phyloP scores from a whole-genome alignment of 2,329 filamentous ascomycete species.

The Xylaria sp. region DNA sequence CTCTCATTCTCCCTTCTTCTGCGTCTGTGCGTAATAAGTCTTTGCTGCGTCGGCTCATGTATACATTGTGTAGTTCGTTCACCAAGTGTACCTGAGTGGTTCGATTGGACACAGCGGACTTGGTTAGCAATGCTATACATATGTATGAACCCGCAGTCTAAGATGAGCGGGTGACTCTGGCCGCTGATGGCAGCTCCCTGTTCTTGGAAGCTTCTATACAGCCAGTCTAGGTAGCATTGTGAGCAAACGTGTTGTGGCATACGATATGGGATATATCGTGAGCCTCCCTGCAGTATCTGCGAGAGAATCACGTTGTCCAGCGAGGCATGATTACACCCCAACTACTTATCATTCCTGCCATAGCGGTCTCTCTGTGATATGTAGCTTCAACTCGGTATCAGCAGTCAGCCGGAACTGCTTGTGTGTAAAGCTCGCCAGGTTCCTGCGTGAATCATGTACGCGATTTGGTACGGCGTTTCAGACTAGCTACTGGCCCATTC shows the following conservation, averaged over 20 bases:
- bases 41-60: neutral
- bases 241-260: neutral
- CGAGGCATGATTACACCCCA: neutral
- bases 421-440: neutral
- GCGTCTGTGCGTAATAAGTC: neutral
- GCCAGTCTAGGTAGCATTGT: neutral
- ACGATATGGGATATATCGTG: neutral
- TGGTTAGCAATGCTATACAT: constrained; percentile 1
- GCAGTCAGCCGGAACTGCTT: neutral
- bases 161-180: too few relatives aligned
- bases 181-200: neutral
- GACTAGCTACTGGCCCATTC: neutral
- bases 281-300: neutral
- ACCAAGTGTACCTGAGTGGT: neutral
- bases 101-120: neutral
- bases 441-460: neutral
- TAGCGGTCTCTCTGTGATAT: too few relatives aligned
- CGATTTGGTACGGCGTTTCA: neutral
- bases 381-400: neutral
- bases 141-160: neutral
- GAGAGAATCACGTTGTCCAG: neutral
- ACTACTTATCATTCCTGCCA: neutral
- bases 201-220: neutral
- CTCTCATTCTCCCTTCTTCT: neutral
- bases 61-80: neutral